These are phyloP conservation scores for Pseudoperonospora humuli DNA, from an alignment of 352 stramenopile species.

Conservation along the genomic window DNA sequence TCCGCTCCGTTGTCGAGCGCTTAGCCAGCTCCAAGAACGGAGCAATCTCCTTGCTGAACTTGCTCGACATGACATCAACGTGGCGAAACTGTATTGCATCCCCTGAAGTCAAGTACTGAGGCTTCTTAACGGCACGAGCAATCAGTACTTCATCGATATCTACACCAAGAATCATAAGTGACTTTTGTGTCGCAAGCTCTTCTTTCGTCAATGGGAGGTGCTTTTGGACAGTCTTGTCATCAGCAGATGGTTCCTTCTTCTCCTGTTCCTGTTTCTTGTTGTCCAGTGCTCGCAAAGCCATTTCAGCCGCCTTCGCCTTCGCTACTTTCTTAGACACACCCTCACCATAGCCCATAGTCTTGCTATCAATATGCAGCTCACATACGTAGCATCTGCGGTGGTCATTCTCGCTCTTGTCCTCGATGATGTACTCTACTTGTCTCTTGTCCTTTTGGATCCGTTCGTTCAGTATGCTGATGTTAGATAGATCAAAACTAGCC, in stretches of 20 bases:
- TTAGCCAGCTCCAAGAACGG: slow-evolving; percentile 40
- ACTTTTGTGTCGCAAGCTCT: slow-evolving; percentile 24
- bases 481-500: slow-evolving; percentile 40
- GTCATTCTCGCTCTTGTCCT: slow-evolving; percentile 42
- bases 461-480: slow-evolving; percentile 63
- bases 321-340: slow-evolving; percentile 79
- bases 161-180: slow-evolving; percentile 54
- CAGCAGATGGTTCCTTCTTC: neutral
- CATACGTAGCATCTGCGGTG: slow-evolving; percentile 58
- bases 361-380: slow-evolving; percentile 45
- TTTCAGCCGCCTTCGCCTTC: slow-evolving; percentile 61
- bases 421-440: slow-evolving; percentile 47
- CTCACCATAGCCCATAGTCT: slow-evolving; percentile 38
- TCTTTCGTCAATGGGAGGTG: slow-evolving; percentile 19
- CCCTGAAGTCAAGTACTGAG: slow-evolving; percentile 13
- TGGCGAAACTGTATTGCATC: slow-evolving; percentile 48
- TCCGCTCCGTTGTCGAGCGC: slow-evolving; percentile 22
- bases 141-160: slow-evolving; percentile 75
- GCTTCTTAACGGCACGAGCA: slow-evolving; percentile 36
- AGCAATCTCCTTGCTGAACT: slow-evolving; percentile 35
- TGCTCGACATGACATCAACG: slow-evolving; percentile 45
- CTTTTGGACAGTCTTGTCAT: slow-evolving; percentile 7
- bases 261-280: slow-evolving; percentile 10
- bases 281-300: slow-evolving; percentile 27
- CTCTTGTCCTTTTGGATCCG: slow-evolving; percentile 56